Evolutionary conservation across 805 yeast species (phyloP).

Genomic region (Spathaspora sp.): DNA sequence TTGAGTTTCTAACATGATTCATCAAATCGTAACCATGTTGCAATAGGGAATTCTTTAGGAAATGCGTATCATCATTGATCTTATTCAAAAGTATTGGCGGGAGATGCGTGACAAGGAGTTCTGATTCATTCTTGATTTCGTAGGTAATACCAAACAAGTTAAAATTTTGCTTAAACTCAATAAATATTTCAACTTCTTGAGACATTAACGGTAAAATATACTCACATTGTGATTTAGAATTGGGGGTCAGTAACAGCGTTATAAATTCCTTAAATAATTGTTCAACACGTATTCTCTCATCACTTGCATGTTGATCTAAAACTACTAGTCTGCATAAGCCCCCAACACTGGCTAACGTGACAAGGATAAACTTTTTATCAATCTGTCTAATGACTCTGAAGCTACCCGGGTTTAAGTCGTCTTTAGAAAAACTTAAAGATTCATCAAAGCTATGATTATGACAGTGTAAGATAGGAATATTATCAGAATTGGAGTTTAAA

Average conservation of each 20-base stretch:
- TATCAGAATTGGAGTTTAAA: background rate
- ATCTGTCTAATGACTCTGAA: constrained; percentile 51
- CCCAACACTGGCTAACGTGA: constrained; percentile 15
- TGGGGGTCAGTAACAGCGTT: background rate
- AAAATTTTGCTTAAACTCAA: constrained; percentile 11
- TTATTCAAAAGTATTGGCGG: constrained; percentile 42
- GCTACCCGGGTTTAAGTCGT: constrained; percentile 12
- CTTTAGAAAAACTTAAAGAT: constrained; percentile 6
- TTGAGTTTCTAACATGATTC: constrained; percentile 35
- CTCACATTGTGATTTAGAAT: background rate
- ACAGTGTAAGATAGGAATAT: background rate
- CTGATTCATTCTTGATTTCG: background rate
- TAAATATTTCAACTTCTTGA: constrained; percentile 10
- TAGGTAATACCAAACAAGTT: constrained; percentile 16
- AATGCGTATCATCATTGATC: constrained; percentile 18
- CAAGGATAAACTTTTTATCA: constrained; percentile 60
- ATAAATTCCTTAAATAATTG: constrained; percentile 36
- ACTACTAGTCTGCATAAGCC: constrained; percentile 28
- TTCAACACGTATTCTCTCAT: constrained; percentile 70
- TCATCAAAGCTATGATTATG: background rate
- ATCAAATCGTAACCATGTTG: constrained; percentile 45
- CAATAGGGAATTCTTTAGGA: constrained; percentile 35
- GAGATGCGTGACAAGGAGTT: constrained; percentile 33
- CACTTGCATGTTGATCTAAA: constrained; percentile 84
- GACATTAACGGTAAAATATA: background rate